Percentiles rank a stretch among this genome's conserved stretches.
Conservation (phyloP, 352 stramenopile genomes). For the Thraustochytrium striatum region DNA sequence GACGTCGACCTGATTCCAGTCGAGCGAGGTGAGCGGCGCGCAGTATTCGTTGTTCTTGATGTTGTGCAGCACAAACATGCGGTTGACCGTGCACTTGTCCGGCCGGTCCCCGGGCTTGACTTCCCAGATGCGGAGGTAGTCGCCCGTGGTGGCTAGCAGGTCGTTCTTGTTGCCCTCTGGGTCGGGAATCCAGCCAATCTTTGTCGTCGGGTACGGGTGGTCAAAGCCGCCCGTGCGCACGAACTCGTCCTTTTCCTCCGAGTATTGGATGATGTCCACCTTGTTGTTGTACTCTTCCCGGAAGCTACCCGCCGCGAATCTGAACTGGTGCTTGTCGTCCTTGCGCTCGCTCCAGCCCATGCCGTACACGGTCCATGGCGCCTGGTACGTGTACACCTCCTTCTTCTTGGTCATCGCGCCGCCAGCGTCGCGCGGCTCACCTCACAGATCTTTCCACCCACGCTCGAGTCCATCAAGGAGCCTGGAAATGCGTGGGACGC, state of each 20-base stretch:
- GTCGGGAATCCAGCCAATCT: constrained; percentile 70
- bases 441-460: not conserved
- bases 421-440: not conserved
- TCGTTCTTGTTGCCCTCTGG: constrained; percentile 60
- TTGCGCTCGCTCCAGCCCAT: constrained; percentile 66
- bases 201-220: constrained; percentile 81
- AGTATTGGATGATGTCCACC: constrained; percentile 58
- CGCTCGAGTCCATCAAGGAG: not conserved
- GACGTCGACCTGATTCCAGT: constrained; percentile 95
- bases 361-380: constrained; percentile 72
- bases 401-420: constrained; percentile 56
- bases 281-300: constrained; percentile 80
- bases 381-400: constrained; percentile 80
- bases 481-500: not conserved
- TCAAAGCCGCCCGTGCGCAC: constrained; percentile 66
- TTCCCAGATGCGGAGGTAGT: constrained; percentile 71
- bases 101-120: constrained; percentile 55
- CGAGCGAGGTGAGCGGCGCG: constrained; percentile 92
- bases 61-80: constrained; percentile 39
- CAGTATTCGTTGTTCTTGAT: constrained; percentile 52
- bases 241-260: constrained; percentile 52
- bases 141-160: constrained; percentile 73
- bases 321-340: constrained; percentile 57
- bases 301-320: constrained; percentile 74
- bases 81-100: constrained; percentile 52